Conservation (phyloP, 2,329 filamentous ascomycete genomes). For the Aspergillus sergii region DNA sequence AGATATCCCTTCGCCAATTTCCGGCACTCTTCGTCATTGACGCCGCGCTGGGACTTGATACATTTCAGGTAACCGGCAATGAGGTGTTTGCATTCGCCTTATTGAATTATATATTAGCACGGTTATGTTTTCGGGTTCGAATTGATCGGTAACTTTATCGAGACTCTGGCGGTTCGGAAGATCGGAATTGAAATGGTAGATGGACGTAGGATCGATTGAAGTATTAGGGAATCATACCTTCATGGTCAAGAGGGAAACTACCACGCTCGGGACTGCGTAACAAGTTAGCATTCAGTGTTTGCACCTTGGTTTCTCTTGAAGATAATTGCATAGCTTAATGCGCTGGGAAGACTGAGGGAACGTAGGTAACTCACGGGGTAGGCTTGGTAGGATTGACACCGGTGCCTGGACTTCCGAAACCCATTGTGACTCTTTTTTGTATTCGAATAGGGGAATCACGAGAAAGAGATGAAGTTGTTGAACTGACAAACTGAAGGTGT, state of each 20-base stretch:
- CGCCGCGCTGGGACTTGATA: conserved; percentile 78
- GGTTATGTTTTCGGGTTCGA: background rate
- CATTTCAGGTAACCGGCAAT: conserved; percentile 86
- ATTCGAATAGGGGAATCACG: too few relatives aligned
- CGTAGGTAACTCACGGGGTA: conserved; percentile 60
- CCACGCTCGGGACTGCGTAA: conserved; percentile 76
- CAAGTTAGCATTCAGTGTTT: conserved; percentile 9
- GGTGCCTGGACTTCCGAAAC: conserved; percentile 73
- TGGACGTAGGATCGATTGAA: background rate
- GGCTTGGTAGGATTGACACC: conserved; percentile 67
- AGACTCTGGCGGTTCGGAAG: background rate
- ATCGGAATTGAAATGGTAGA: background rate
- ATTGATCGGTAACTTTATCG: background rate
- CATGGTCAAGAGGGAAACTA: conserved; percentile 95
- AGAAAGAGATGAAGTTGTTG: background rate
- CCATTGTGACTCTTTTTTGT: conserved; percentile 29
- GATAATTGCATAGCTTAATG: background rate
- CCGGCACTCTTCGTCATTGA: conserved; percentile 85
- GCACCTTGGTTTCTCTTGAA: background rate
- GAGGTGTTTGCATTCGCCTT: conserved; percentile 89
- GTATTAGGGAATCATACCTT: conserved; percentile 55
- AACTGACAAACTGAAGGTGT: background rate
- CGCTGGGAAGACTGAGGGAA: background rate
- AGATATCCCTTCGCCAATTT: conserved; percentile 86
- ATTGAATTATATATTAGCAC: conserved; percentile 3